phyloP scores from a whole-genome alignment of 768 basidiomycete species.

The Auricularia heimuer region DNA sequence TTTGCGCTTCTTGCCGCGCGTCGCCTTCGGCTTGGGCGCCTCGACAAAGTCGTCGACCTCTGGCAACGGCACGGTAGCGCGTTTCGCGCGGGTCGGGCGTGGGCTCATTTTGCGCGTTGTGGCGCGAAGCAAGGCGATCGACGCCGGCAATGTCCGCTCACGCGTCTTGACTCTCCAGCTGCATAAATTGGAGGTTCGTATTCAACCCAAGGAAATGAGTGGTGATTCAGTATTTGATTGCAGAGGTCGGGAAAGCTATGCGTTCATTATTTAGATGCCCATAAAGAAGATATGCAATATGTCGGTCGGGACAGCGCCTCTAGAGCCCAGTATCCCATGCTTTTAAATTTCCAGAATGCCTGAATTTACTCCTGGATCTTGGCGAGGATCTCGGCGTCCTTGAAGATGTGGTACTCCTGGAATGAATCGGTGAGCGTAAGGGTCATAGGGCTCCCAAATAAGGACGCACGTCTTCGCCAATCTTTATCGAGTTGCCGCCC shows the following conservation, averaged over 20 bases:
- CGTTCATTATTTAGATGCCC: constrained; percentile 1
- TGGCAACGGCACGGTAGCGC: not conserved
- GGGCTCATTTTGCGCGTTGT: not conserved
- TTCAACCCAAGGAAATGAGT: not conserved
- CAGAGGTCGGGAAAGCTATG: not conserved
- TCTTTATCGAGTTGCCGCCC: constrained; percentile 93
- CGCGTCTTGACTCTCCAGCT: no score
- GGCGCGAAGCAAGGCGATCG: not conserved
- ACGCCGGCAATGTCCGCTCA: not conserved
- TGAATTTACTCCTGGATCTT: constrained; percentile 77
- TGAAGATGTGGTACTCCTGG: constrained; percentile 93
- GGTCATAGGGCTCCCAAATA: no score
- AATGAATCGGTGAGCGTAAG: not conserved
- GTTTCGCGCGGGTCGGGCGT: not conserved
- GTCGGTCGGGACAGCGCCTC: not conserved
- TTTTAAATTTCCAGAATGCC: not conserved
- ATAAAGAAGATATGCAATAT: not conserved
- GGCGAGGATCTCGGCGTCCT: constrained; percentile 89
- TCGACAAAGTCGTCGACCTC: not conserved
- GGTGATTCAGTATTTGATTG: not conserved
- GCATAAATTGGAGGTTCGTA: no score
- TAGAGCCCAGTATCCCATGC: not conserved
- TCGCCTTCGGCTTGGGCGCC: not conserved
- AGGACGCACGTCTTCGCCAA: constrained; percentile 82
- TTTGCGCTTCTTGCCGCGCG: not conserved